Evolutionary conservation across 2,329 filamentous ascomycete species (phyloP).

Genomic region (Colletotrichum sp.): DNA sequence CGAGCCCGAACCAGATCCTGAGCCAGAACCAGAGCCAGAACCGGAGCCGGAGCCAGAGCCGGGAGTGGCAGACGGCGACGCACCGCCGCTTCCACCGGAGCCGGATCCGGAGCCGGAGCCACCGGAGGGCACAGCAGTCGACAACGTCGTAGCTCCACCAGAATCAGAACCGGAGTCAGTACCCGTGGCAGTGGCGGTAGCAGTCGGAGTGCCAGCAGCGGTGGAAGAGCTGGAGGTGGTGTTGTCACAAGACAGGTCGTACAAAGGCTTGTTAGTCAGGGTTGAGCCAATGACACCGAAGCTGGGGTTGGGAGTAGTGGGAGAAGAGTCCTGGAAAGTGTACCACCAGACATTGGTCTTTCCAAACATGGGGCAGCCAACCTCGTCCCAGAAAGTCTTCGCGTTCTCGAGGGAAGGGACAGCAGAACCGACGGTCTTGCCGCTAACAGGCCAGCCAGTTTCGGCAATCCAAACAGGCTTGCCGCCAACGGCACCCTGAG

Average conservation of each 20-base stretch:
- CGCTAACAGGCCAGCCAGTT: slow-evolving; percentile 84
- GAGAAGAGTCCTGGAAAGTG: slow-evolving; percentile 71
- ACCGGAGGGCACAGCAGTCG: slow-evolving; percentile 22
- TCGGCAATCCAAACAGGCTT: slow-evolving; percentile 88
- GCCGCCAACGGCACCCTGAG: slow-evolving; percentile 60
- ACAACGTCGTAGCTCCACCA: slow-evolving; percentile 12
- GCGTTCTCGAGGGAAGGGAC: slow-evolving; percentile 72
- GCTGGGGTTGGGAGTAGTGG: slow-evolving; percentile 65
- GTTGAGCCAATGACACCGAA: slow-evolving; percentile 71
- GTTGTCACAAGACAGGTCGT: slow-evolving; percentile 64
- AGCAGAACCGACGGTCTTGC: slow-evolving; percentile 64
- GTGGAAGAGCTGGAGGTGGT: slow-evolving; percentile 20
- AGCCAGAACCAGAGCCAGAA: slow-evolving; percentile 7
- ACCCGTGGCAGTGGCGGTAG: slow-evolving; percentile 12
- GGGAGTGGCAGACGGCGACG: slow-evolving; percentile 23
- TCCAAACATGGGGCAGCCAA: slow-evolving; percentile 74
- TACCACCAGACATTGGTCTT: slow-evolving; percentile 77
- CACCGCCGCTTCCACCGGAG: slow-evolving; percentile 20
- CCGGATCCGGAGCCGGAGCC: background rate
- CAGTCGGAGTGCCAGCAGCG: slow-evolving; percentile 19
- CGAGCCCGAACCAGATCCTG: slow-evolving; percentile 26
- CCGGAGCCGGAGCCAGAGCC: slow-evolving; percentile 8
- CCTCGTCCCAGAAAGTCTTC: slow-evolving; percentile 79
- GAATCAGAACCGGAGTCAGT: background rate
- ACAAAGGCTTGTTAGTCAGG: slow-evolving; percentile 61